Conservation (phyloP, 352 stramenopile genomes). For the Thraustochytrium striatum region DNA sequence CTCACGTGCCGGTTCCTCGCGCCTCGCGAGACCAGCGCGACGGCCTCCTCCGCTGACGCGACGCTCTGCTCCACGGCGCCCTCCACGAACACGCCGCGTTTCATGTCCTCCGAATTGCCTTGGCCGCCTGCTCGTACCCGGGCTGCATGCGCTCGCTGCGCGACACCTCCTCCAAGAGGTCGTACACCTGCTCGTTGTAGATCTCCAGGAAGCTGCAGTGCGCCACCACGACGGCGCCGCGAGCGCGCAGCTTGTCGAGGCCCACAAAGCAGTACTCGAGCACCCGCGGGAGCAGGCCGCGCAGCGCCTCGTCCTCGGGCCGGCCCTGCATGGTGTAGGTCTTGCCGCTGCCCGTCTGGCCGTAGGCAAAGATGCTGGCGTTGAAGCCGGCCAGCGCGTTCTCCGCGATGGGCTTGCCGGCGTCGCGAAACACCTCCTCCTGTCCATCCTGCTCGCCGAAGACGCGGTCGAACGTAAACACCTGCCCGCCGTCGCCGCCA, state of each 20-base stretch:
- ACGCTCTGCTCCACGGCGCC: slow-evolving; percentile 60
- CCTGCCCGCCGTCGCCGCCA: not conserved
- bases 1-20: slow-evolving; percentile 73
- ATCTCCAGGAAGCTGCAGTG: slow-evolving; percentile 60
- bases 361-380: slow-evolving; percentile 48
- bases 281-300: slow-evolving; percentile 56
- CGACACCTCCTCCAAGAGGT: slow-evolving; percentile 55
- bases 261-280: slow-evolving; percentile 55
- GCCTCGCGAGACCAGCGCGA: slow-evolving; percentile 52
- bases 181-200: slow-evolving; percentile 61
- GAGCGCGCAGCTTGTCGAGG: slow-evolving; percentile 9
- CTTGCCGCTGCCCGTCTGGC: slow-evolving; percentile 47
- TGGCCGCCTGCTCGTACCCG: slow-evolving; percentile 54
- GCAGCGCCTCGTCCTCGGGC: not conserved
- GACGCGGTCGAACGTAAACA: slow-evolving; percentile 53
- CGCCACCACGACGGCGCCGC: slow-evolving; percentile 47
- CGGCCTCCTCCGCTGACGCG: slow-evolving; percentile 56
- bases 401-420: slow-evolving; percentile 57
- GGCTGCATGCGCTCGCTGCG: slow-evolving; percentile 1
- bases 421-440: slow-evolving; percentile 58
- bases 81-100: slow-evolving; percentile 64
- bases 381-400: slow-evolving; percentile 86
- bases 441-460: slow-evolving; percentile 46
- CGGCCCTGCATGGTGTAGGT: slow-evolving; percentile 50
- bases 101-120: slow-evolving; percentile 70